phyloP scores from a whole-genome alignment of 176 grass and related monocot genomes.

The Cymbopogon citratus region DNA sequence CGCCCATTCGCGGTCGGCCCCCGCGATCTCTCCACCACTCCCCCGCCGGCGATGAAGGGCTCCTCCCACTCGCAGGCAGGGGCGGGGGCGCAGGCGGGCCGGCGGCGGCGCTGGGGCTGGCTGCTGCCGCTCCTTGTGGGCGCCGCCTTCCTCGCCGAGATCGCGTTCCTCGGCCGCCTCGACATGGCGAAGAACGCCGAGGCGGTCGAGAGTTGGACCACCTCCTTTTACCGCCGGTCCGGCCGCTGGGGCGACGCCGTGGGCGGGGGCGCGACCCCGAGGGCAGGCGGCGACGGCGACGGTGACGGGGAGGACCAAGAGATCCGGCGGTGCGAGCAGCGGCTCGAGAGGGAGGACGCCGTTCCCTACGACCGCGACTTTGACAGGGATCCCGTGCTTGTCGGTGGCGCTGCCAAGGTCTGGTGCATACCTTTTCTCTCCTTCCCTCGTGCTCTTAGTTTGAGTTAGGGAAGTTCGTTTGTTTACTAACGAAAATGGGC shows the following conservation, averaged over 20 bases:
- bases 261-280: neutral
- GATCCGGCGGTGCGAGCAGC: conserved; percentile 49
- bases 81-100: neutral
- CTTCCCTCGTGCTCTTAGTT: conserved; percentile 3
- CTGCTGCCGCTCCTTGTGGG: conserved; percentile 65
- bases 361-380: conserved; percentile 81
- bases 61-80: conserved; percentile 32
- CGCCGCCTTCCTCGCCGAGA: conserved; percentile 75
- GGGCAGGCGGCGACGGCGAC: neutral
- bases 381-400: conserved; percentile 63
- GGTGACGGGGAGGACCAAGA: neutral
- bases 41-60: conserved; percentile 28
- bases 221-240: conserved; percentile 60
- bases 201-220: conserved; percentile 70
- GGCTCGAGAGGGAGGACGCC: conserved; percentile 72
- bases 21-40: neutral
- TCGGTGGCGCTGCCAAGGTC: conserved; percentile 66
- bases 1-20: neutral
- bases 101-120: conserved; percentile 48
- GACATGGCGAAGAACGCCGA: conserved; percentile 89
- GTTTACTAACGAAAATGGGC: neutral
- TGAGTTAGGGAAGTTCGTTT: neutral
- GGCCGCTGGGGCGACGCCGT: neutral
- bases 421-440: neutral
- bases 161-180: conserved; percentile 71